phyloP scores from a whole-genome alignment of 2,329 filamentous ascomycete species.

The Scedosporium boydii region DNA sequence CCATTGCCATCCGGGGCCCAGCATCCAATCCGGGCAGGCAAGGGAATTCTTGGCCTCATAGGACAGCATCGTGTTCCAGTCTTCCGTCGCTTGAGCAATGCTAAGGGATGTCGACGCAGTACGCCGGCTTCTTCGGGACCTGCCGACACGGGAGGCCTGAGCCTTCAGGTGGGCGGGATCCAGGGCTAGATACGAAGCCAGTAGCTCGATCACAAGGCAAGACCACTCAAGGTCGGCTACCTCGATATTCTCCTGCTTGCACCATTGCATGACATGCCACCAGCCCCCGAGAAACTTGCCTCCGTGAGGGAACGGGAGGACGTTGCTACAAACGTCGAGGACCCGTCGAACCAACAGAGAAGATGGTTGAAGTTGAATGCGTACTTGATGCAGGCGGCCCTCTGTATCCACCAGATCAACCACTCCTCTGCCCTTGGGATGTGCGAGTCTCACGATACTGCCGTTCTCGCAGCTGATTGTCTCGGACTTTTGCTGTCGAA shows the following conservation, averaged over 20 bases:
- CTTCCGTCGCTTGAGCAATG: conserved; percentile 24
- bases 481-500: conserved; percentile 32
- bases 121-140: conserved; percentile 17
- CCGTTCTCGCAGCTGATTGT: conserved; percentile 36
- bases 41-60: conserved; percentile 38
- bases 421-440: conserved; percentile 48
- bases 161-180: conserved; percentile 23
- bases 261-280: conserved; percentile 67
- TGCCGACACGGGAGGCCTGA: not conserved
- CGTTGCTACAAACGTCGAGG: conserved; percentile 53
- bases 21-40: conserved; percentile 47
- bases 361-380: conserved; percentile 56
- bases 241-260: conserved; percentile 37
- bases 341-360: conserved; percentile 52
- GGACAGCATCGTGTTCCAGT: conserved; percentile 39
- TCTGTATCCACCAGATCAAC: conserved; percentile 59
- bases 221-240: conserved; percentile 58
- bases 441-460: conserved; percentile 43
- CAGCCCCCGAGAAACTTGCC: conserved; percentile 58
- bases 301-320: conserved; percentile 48
- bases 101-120: conserved; percentile 25
- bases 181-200: conserved; percentile 54
- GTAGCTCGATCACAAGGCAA: conserved; percentile 52
- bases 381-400: conserved; percentile 54
- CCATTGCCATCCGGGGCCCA: conserved; percentile 62